Evolutionary conservation across 345 rosid genomes (phyloP).

Genomic region (Syzygium jambos): DNA sequence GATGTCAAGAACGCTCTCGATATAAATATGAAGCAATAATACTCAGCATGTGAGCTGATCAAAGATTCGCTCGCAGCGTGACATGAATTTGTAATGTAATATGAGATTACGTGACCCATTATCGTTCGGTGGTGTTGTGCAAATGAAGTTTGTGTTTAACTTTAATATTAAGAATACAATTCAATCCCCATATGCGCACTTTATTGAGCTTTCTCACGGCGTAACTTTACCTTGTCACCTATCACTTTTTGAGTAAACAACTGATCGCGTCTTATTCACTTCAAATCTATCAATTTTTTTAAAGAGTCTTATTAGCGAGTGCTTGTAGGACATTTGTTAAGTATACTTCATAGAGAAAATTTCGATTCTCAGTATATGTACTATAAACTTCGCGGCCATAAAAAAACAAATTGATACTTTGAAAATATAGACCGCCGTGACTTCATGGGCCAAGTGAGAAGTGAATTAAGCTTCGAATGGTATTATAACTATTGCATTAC

Average conservation of each 20-base stretch:
- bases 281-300: neutral
- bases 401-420: neutral
- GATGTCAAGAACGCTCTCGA: neutral
- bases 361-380: neutral
- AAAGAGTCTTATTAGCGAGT: neutral
- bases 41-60: neutral
- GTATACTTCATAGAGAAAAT: neutral
- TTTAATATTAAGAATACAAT: neutral
- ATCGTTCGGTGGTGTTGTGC: neutral
- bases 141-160: neutral
- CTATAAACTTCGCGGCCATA: neutral
- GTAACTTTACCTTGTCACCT: neutral
- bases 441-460: neutral
- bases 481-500: neutral
- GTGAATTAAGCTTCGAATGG: neutral
- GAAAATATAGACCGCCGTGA: neutral
- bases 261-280: neutral
- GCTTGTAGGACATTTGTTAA: neutral
- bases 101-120: neutral
- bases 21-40: neutral
- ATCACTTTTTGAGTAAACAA: neutral
- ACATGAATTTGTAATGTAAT: neutral
- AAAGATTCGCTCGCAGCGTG: neutral
- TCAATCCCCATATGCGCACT: neutral
- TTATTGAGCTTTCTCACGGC: neutral